These are phyloP conservation scores for Globisporangium spiculum DNA, from an alignment of 352 stramenopile genomes.

Conservation along the genomic window DNA sequence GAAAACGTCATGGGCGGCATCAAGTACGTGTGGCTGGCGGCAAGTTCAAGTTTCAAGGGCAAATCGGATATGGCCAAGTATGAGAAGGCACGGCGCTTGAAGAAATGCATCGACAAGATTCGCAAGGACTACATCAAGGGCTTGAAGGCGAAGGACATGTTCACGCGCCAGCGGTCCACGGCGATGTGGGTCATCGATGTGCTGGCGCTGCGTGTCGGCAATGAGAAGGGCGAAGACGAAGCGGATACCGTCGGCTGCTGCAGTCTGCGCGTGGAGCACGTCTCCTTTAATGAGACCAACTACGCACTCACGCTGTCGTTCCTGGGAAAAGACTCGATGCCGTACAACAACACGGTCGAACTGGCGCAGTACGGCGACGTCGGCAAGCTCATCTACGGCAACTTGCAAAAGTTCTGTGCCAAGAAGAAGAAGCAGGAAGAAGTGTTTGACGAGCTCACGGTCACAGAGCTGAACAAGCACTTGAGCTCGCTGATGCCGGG, in stretches of 20 bases:
- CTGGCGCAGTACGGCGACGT: constrained; percentile 88
- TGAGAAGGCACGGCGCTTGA: constrained; percentile 97
- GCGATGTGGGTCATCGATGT: constrained; percentile 99
- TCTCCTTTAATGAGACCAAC: constrained; percentile 93
- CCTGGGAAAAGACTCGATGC: constrained; percentile 99
- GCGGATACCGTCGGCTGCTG: constrained; percentile 99
- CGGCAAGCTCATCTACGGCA: constrained; percentile 92
- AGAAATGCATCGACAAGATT: constrained; percentile 97
- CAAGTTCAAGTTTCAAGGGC: constrained; percentile 98
- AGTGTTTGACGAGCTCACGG: constrained; percentile 97
- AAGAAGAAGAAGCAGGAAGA: constrained; percentile 96
- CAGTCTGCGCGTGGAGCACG: constrained; percentile 97
- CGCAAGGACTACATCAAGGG: constrained; percentile 90
- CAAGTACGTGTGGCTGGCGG: constrained; percentile 99
- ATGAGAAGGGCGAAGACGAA: constrained; percentile 99
- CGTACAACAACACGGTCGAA: constrained; percentile 99
- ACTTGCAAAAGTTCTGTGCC: constrained; percentile 95
- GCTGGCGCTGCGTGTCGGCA: constrained; percentile 98
- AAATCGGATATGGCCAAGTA: constrained; percentile 99
- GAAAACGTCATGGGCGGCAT: constrained; percentile 98
- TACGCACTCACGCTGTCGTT: constrained; percentile 98
- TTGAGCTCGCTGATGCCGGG: constrained; percentile 98
- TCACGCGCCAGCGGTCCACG: constrained; percentile 93
- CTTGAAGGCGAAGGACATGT: constrained; percentile 88
- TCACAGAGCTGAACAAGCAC: constrained; percentile 97